Evolutionary conservation across 2,329 filamentous ascomycete species (phyloP).

Genomic region (Sporothrix mexicana): DNA sequence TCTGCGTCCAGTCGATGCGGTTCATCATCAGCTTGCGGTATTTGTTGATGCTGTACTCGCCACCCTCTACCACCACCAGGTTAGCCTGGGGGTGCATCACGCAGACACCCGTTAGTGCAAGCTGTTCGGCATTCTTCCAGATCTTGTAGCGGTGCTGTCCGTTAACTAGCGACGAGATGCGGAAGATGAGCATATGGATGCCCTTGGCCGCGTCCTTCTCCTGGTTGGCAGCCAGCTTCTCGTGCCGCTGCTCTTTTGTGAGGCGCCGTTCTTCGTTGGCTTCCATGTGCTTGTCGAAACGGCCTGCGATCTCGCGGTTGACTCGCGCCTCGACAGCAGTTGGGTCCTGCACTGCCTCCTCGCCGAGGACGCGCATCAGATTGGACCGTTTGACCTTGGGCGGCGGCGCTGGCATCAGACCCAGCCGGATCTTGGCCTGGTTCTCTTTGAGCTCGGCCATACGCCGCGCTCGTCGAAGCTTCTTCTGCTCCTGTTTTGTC

Average conservation of each 20-base stretch:
- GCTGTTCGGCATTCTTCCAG: constrained; percentile 87
- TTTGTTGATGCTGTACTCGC: constrained; percentile 77
- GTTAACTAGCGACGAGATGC: constrained; percentile 85
- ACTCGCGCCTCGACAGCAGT: constrained; percentile 96
- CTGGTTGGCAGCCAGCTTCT: constrained; percentile 83
- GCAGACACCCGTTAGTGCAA: constrained; percentile 85
- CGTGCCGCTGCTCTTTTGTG: constrained; percentile 82
- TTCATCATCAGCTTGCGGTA: constrained; percentile 94
- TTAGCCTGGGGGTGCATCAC: constrained; percentile 90
- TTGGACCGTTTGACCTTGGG: constrained; percentile 98
- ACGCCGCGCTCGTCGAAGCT: constrained; percentile 84
- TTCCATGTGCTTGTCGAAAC: constrained; percentile 76
- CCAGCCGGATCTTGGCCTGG: constrained; percentile 93
- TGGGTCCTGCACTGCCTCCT: constrained; percentile 90
- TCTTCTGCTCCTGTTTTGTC: constrained; percentile 88
- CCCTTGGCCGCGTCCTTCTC: constrained; percentile 87
- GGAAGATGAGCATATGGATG: constrained; percentile 85
- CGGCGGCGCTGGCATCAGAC: constrained; percentile 84
- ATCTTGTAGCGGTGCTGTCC: constrained; percentile 94
- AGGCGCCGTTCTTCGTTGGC: constrained; percentile 85
- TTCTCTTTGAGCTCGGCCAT: constrained; percentile 95
- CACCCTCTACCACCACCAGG: constrained; percentile 90
- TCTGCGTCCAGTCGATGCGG: constrained; percentile 94
- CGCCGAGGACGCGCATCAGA: constrained; percentile 94
- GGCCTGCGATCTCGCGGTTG: constrained; percentile 88